A percentile compares a stretch with the other conserved stretches of the same genome.
phyloP scores from a whole-genome alignment of 2,329 filamentous ascomycete genomes.

The Colletotrichum incanum region DNA sequence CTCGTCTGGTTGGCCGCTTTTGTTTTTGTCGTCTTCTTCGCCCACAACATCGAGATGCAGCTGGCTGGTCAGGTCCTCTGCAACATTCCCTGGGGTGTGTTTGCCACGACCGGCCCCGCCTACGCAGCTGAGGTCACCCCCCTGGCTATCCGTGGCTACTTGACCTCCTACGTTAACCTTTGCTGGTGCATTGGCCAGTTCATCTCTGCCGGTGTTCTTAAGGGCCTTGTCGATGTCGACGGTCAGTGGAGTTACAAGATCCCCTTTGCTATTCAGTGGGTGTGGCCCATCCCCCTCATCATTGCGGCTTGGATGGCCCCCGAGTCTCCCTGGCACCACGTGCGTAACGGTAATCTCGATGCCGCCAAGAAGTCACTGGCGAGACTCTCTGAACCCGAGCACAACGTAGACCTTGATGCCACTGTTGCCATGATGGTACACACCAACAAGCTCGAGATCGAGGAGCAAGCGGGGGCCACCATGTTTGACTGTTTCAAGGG shows the following conservation, averaged over 20 bases:
- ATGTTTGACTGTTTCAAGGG: conserved; percentile 66
- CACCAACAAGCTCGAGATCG: conserved; percentile 63
- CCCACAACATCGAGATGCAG: conserved; percentile 59
- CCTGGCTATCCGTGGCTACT: conserved; percentile 58
- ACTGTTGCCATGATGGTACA: conserved; percentile 60
- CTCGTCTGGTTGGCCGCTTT: conserved; percentile 60
- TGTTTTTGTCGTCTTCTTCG: conserved; percentile 67
- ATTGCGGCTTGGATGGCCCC: conserved; percentile 53
- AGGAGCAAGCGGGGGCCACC: conserved; percentile 55
- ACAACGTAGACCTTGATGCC: conserved; percentile 54
- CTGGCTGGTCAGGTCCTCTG: conserved; percentile 64
- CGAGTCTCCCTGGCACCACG: conserved; percentile 57
- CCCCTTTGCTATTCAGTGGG: conserved; percentile 60
- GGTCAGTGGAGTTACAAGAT: conserved; percentile 57
- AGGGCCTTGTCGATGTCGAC: conserved; percentile 54
- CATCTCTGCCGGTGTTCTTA: conserved; percentile 58
- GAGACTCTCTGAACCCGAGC: conserved; percentile 51
- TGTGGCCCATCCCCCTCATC: conserved; percentile 54
- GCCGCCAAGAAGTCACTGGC: conserved; percentile 51
- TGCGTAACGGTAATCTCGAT: conserved; percentile 52
- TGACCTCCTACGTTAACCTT: conserved; percentile 62
- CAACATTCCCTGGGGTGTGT: conserved; percentile 62
- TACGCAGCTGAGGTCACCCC: conserved; percentile 63
- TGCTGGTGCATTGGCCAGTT: conserved; percentile 62
- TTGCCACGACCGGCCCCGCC: conserved; percentile 59